A percentile compares a stretch with the other conserved stretches of the same genome.
phyloP scores from a whole-genome alignment of 2,329 filamentous ascomycete species.

The Colletotrichum lupini region DNA sequence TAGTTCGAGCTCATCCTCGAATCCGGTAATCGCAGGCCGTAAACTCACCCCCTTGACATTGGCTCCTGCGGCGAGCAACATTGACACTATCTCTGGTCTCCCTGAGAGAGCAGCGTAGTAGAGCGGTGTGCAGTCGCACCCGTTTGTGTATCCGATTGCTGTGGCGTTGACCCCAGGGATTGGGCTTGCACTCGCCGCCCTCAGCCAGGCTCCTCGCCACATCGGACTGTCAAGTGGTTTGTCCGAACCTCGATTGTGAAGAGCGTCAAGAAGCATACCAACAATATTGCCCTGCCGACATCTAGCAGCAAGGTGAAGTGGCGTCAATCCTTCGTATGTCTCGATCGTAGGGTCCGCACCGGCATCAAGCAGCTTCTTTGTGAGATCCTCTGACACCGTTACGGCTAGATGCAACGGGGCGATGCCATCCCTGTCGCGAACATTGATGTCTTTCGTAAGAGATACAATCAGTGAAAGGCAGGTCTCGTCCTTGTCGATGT shows the following conservation, averaged over 20 bases:
- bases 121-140: slow-evolving; percentile 31
- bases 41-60: slow-evolving; percentile 16
- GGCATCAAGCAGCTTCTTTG: slow-evolving; percentile 45
- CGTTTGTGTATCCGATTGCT: not conserved
- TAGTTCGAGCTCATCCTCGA: slow-evolving; percentile 31
- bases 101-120: slow-evolving; percentile 41
- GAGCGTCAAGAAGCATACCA: slow-evolving; percentile 41
- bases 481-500: not conserved
- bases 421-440: slow-evolving; percentile 22
- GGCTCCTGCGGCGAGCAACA: slow-evolving; percentile 43
- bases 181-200: fast-evolving
- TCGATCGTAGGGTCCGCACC: slow-evolving; percentile 47
- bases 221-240: not conserved
- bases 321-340: slow-evolving; percentile 48
- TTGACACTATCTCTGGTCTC: slow-evolving; percentile 39
- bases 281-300: slow-evolving; percentile 47
- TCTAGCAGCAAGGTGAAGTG: slow-evolving; percentile 53
- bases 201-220: not conserved
- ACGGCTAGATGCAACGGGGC: slow-evolving; percentile 42
- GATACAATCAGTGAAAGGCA: slow-evolving; percentile 36
- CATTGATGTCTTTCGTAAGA: slow-evolving; percentile 5
- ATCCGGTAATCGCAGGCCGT: slow-evolving; percentile 36
- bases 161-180: not conserved
- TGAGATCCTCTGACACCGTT: slow-evolving; percentile 35
- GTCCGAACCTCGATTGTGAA: not conserved